A percentile compares a stretch with the other conserved stretches of the same genome.
Evolutionary conservation across 164 flowering plant species (phyloP).

Genomic region (Tinospora cordifolia): DNA sequence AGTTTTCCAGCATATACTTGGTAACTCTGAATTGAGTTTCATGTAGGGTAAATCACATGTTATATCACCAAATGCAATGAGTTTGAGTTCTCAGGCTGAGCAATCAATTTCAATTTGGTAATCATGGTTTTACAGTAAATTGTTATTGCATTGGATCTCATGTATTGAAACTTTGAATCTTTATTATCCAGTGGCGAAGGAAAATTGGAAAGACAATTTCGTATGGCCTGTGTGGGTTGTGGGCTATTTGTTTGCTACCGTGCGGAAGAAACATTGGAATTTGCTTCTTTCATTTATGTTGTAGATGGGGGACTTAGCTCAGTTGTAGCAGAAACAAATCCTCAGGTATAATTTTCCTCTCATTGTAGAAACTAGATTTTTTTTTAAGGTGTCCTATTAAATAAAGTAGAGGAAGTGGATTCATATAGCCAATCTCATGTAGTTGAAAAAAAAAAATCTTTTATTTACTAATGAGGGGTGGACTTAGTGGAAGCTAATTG

Average conservation of each 20-base stretch:
- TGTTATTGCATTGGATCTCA: conserved; percentile 16
- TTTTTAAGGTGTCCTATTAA: no score
- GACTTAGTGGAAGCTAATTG: no score
- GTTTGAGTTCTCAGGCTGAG: conserved; percentile 6
- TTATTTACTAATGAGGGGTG: no score
- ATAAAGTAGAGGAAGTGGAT: no score
- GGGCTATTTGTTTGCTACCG: conserved; percentile 92
- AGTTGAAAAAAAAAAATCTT: no score
- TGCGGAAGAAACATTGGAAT: conserved; percentile 75
- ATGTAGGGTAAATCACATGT: neutral
- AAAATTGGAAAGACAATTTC: conserved; percentile 82
- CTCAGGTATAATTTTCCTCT: conserved; percentile 52
- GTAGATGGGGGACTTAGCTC: conserved; percentile 93
- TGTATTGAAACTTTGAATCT: conserved; percentile 17
- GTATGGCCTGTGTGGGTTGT: conserved; percentile 87
- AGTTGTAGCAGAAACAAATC: conserved; percentile 94
- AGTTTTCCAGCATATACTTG: neutral
- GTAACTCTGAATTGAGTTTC: neutral
- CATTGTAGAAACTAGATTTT: no score
- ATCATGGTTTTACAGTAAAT: conserved; percentile 18
- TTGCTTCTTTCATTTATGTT: conserved; percentile 65
- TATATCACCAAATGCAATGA: neutral
- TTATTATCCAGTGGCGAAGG: conserved; percentile 78
- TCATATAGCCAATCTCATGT: no score
- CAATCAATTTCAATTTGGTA: conserved; percentile 18